Evolutionary conservation across 768 basidiomycete genomes (phyloP).

Genomic region (Xerocomellus intermedius): DNA sequence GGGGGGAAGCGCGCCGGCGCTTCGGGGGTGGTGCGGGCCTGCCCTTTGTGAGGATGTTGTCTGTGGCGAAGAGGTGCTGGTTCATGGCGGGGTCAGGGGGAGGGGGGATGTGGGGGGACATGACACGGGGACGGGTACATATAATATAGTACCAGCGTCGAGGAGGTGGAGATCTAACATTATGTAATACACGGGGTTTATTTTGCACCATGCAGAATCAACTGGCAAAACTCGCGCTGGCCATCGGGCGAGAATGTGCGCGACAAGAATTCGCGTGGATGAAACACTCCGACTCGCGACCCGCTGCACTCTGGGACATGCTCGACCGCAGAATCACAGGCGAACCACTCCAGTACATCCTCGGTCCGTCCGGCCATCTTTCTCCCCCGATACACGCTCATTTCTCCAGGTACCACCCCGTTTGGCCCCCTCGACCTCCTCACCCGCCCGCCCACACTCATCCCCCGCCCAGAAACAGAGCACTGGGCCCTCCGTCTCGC

Average conservation of each 20-base stretch:
- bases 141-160: constrained; percentile 6
- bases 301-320: constrained; percentile 34
- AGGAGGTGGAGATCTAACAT: constrained; percentile 18
- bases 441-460: constrained; percentile 77
- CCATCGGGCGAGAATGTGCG: constrained; percentile 37
- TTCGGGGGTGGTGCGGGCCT: constrained; percentile 44
- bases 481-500: constrained; percentile 70
- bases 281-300: constrained; percentile 19
- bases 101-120: constrained; percentile 5
- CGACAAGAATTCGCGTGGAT: constrained; percentile 52
- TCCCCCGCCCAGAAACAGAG: constrained; percentile 95
- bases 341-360: constrained; percentile 88
- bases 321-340: constrained; percentile 59
- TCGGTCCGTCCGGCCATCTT: constrained; percentile 62
- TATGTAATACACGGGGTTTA: constrained; percentile 18
- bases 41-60: constrained; percentile 26
- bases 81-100: not conserved
- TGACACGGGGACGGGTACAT: constrained; percentile 2
- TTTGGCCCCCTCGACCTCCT: constrained; percentile 82
- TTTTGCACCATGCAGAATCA: constrained; percentile 12
- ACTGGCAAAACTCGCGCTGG: constrained; percentile 31
- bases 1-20: constrained; percentile 61
- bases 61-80: too few relatives aligned
- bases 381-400: not conserved
- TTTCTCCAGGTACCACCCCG: constrained; percentile 63